Evolutionary conservation across 805 yeast species (phyloP).

Genomic region (Saccharomycopsis malanga): DNA sequence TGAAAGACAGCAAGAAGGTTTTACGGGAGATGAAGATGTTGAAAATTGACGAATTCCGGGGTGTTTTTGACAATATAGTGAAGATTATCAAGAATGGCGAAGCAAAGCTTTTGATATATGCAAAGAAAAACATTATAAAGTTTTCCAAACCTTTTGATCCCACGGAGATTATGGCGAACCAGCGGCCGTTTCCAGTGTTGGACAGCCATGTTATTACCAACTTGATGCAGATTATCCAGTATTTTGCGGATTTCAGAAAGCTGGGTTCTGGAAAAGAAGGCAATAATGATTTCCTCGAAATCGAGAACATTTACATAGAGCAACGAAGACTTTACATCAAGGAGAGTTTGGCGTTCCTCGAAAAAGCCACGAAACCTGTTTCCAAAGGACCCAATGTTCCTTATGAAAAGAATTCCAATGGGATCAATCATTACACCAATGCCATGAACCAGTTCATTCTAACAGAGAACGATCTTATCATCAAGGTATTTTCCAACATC

Average conservation of each 20-base stretch:
- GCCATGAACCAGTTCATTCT: conserved; percentile 43
- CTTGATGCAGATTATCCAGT: conserved; percentile 24
- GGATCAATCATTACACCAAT: conserved; percentile 46
- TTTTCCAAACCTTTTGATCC: conserved; percentile 40
- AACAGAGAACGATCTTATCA: conserved; percentile 43
- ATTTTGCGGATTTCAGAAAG: conserved; percentile 19
- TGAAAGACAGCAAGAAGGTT: conserved; percentile 23
- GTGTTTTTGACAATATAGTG: conserved; percentile 55
- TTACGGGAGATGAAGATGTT: conserved; percentile 21
- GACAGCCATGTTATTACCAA: conserved; percentile 24
- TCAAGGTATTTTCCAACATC: conserved; percentile 32
- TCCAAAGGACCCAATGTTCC: conserved; percentile 37
- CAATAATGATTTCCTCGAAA: conserved; percentile 27
- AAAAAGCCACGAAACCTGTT: conserved; percentile 38
- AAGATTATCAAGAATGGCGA: conserved; percentile 53
- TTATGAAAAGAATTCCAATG: conserved; percentile 56
- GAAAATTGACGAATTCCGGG: conserved; percentile 49
- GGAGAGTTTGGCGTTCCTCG: conserved; percentile 39
- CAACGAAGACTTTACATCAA: conserved; percentile 37
- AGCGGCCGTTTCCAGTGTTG: conserved; percentile 11
- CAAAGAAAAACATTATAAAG: conserved; percentile 38
- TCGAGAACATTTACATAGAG: conserved; percentile 34
- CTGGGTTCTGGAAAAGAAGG: conserved; percentile 18
- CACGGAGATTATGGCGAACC: conserved; percentile 33
- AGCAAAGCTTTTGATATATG: conserved; percentile 42